Percentiles rank a stretch among this genome's conserved stretches.
Evolutionary conservation across 345 rosid genomes (phyloP).

Genomic region (Theobroma cacao): DNA sequence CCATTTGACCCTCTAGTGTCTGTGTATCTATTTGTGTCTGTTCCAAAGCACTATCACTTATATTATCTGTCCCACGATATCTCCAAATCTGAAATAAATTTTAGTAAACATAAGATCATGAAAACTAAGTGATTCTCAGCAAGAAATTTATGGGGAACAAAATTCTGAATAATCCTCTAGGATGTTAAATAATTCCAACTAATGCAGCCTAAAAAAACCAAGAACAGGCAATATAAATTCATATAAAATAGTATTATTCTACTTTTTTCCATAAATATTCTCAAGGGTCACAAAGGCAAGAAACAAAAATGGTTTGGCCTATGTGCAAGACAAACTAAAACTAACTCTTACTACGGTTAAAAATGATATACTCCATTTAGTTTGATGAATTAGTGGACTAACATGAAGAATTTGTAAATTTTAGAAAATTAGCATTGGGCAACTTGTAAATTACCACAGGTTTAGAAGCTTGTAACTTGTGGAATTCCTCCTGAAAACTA

Average conservation of each 20-base stretch:
- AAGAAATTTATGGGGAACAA: background rate
- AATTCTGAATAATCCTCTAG: background rate
- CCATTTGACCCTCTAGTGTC: slow-evolving; percentile 50
- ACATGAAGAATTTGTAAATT: background rate
- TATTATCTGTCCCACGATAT: slow-evolving; percentile 34
- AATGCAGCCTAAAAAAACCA: background rate
- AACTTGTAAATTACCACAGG: slow-evolving; percentile 48
- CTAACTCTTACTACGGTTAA: background rate
- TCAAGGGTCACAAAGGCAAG: background rate
- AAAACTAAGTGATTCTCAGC: slow-evolving; percentile 9
- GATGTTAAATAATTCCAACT: background rate
- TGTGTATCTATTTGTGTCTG: slow-evolving; percentile 33
- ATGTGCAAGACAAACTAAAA: background rate
- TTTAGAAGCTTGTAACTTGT: slow-evolving; percentile 55
- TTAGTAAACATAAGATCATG: background rate
- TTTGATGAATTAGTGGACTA: background rate
- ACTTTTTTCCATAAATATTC: background rate
- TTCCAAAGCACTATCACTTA: slow-evolving; percentile 57
- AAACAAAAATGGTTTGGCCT: background rate
- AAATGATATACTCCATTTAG: background rate
- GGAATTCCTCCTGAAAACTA: slow-evolving; percentile 64
- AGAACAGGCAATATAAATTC: background rate
- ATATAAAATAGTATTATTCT: background rate
- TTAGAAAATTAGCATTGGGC: background rate
- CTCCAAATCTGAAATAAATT: slow-evolving; percentile 51